Percentiles rank a stretch among this genome's conserved stretches.
phyloP scores from a whole-genome alignment of 2,329 filamentous ascomycete genomes.

The Fusarium sp. region DNA sequence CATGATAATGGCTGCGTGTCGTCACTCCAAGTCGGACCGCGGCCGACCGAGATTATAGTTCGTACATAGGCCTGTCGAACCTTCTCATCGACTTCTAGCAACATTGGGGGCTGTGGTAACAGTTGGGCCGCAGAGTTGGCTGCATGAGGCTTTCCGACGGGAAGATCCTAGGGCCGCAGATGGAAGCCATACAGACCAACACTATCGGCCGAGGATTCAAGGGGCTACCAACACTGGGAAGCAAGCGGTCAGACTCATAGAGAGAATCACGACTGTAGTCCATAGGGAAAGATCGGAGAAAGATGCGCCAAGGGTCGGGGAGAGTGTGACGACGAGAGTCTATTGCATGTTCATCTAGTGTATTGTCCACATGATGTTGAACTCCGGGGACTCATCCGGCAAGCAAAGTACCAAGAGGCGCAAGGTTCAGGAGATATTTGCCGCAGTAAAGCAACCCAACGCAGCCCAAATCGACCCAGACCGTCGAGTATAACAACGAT shows the following conservation, averaged over 20 bases:
- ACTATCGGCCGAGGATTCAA: conserved; percentile 14
- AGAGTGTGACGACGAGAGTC: conserved; percentile 30
- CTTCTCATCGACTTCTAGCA: conserved; percentile 7
- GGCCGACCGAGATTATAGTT: conserved; percentile 14
- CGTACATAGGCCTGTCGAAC: conserved; percentile 13
- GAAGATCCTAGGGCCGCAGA: conserved; percentile 40
- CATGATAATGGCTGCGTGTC: conserved; percentile 31
- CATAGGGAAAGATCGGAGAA: conserved; percentile 30
- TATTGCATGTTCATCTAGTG: conserved; percentile 39
- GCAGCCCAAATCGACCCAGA: conserved; percentile 10
- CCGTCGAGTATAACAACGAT: background rate
- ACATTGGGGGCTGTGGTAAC: conserved; percentile 19
- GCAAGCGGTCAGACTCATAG: conserved; percentile 21
- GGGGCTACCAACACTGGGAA: conserved; percentile 7
- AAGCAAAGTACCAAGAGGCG: conserved; percentile 25
- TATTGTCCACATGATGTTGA: conserved; percentile 30
- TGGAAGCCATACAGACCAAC: conserved; percentile 27
- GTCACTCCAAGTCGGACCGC: conserved; percentile 24
- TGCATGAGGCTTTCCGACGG: conserved; percentile 41
- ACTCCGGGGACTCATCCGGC: conserved; percentile 34
- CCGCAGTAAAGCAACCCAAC: conserved; percentile 8
- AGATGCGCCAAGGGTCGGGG: conserved; percentile 16
- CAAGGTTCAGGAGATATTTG: conserved; percentile 30
- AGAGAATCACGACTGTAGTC: background rate
- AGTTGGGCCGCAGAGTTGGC: conserved; percentile 37